Evolutionary conservation across 148 eudicot species (phyloP), one percentile per base, ranked within the genome.

Genomic region (Amaranthus cruentus): DNA sequence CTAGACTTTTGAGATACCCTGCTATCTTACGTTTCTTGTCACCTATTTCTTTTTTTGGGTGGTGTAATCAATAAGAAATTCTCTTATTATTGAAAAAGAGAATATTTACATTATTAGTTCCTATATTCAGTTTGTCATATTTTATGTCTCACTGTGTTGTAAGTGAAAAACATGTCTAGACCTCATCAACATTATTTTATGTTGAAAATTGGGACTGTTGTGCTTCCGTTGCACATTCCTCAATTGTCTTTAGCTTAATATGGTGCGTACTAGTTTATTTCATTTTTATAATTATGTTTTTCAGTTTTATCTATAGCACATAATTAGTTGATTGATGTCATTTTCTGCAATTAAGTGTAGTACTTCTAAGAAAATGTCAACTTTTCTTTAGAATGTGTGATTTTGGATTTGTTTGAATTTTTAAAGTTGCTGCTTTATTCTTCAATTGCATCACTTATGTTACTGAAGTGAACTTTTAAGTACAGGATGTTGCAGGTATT

Each of bases 401-500:
- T 9, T 64, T 46, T 18, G 11, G 0, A 21, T 15, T 58, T 18
- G 11, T 56, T 49, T 9, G 15, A 47, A 51, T 38, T 49, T 38
- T 50, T 59, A 44, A 55, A 4, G 28, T 7, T n/a, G 58, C 4
- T 11, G 2, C 2, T 50, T 48, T 73, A 28, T 7, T 15, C 44
- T 43, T 56, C 52, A 2, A 4, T 43, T 38, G 52, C 47, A 62
- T 6, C 43, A 2, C 55, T 52, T 68, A 65, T 62, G 64, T 77
- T 70, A 15, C 75, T 75, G 76, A 77, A 59, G 64, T 79, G 71
- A 73, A 76, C 71, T 71, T 79, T 72, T 62, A 69, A 75, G 64
- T 87, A 82, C 89, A 93, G 98, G 84, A 88, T 68, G 84, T 93
- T 88, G 84, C 97, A 80, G 98, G 98, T 53, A 85, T 91, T 72